Percentiles rank a stretch among this genome's conserved stretches.
These are phyloP conservation scores for Danielia oregonensis DNA, from an alignment of 805 yeast species.

Conservation along the genomic window DNA sequence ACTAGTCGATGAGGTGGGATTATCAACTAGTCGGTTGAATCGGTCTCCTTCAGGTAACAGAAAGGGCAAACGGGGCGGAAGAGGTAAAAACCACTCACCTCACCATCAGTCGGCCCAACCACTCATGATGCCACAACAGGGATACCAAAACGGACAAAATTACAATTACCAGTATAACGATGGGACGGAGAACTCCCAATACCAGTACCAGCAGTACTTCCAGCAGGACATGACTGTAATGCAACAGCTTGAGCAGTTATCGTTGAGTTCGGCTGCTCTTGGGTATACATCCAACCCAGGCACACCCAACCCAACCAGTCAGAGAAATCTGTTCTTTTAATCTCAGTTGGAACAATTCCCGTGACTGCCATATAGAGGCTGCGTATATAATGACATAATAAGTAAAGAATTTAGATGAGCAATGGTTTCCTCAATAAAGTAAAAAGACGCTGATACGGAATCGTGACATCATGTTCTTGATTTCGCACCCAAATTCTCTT, in stretches of 20 bases:
- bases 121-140: neutral
- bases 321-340: constrained; percentile 23
- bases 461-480: too few relatives aligned
- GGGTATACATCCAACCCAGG: constrained; percentile 44
- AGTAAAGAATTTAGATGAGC: too few relatives aligned
- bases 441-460: neutral
- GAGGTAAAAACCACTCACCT: neutral
- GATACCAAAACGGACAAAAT: neutral
- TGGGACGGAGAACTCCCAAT: constrained; percentile 1
- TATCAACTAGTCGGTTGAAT: constrained; percentile 37
- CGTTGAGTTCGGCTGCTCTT: constrained; percentile 44
- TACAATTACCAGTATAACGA: neutral
- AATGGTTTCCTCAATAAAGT: too few relatives aligned
- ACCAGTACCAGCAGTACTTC: constrained; percentile 2
- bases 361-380: neutral
- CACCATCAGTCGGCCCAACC: neutral
- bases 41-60: constrained; percentile 24
- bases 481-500: too few relatives aligned
- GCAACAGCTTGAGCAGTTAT: constrained; percentile 45
- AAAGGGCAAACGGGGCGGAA: constrained; percentile 19
- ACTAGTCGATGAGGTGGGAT: constrained; percentile 88
- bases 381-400: neutral
- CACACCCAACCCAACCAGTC: constrained; percentile 29
- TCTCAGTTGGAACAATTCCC: constrained; percentile 1
- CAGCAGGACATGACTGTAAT: constrained; percentile 26